Evolutionary conservation across 2,329 filamentous ascomycete genomes (phyloP).

Genomic region (Scedosporium dehoogii): DNA sequence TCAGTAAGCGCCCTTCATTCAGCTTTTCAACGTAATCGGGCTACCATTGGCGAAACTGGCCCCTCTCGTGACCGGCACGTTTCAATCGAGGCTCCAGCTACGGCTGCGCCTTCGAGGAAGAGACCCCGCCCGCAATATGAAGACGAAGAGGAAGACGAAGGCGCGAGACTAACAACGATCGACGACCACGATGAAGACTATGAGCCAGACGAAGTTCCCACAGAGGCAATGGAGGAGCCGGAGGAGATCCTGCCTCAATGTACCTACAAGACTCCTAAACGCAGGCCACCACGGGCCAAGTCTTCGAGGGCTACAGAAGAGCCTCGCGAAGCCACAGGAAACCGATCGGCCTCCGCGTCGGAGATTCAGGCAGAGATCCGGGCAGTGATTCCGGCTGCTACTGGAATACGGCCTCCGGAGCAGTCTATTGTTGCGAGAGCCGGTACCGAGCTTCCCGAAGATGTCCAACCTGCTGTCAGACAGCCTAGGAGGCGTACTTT

Average conservation of each 20-base stretch:
- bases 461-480: slow-evolving; percentile 8
- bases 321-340: neutral
- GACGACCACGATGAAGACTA: neutral
- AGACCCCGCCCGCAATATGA: neutral
- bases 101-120: neutral
- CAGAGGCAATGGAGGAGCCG: too few relatives aligned
- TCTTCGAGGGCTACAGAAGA: neutral
- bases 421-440: neutral
- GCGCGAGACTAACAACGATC: neutral
- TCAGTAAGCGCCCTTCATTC: neutral
- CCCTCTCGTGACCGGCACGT: neutral
- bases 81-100: neutral
- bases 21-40: neutral
- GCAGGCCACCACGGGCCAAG: neutral
- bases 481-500: slow-evolving; percentile 12
- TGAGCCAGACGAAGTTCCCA: neutral
- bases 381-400: neutral
- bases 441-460: neutral
- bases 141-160: neutral
- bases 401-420: neutral
- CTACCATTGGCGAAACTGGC: neutral
- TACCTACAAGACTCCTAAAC: neutral
- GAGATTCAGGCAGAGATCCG: neutral
- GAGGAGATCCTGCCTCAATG: neutral
- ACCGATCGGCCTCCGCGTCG: neutral